These are phyloP conservation scores for Sphagnum tenellum DNA, from an alignment of 225 moss, liverwort and hornwort genomes.

Conservation along the genomic window DNA sequence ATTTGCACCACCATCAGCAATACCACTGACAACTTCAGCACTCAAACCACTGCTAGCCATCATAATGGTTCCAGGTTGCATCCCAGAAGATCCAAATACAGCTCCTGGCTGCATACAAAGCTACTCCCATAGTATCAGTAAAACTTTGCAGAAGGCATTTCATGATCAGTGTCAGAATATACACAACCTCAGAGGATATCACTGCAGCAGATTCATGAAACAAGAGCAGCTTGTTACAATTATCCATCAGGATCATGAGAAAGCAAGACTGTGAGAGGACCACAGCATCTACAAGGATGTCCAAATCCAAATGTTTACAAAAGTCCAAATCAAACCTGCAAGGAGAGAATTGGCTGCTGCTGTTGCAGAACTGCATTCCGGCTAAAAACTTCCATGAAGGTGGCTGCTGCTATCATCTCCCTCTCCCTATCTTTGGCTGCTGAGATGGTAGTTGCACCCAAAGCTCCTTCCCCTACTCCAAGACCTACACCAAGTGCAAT, in stretches of 20 bases:
- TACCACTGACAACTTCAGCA: conserved; percentile 9
- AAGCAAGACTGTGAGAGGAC: too few relatives aligned
- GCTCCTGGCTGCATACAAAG: conserved; percentile 22
- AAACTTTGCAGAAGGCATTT: background rate
- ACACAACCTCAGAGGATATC: too few relatives aligned
- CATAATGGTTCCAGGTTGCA: conserved; percentile 25
- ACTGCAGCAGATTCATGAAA: too few relatives aligned
- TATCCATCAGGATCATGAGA: too few relatives aligned
- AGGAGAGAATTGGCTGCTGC: conserved; percentile 30
- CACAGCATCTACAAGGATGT: too few relatives aligned
- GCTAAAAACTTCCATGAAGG: conserved; percentile 30
- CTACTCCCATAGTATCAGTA: too few relatives aligned
- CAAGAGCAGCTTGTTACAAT: too few relatives aligned
- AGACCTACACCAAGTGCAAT: conserved; percentile 5
- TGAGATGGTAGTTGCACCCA: conserved; percentile 43
- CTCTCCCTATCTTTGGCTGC: conserved; percentile 40
- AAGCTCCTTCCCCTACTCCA: conserved; percentile 32
- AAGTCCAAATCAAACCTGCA: conserved; percentile 35
- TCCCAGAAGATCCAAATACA: conserved; percentile 37
- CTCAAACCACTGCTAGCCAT: conserved; percentile 11
- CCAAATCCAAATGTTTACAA: too few relatives aligned
- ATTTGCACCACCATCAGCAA: conserved; percentile 8
- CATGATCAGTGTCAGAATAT: too few relatives aligned
- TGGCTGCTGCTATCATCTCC: background rate
- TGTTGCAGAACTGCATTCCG: conserved; percentile 57